Base-by-base conservation (phyloP, 495 filamentous ascomycete genomes). In the Pseudevernia furfuracea region DNA sequence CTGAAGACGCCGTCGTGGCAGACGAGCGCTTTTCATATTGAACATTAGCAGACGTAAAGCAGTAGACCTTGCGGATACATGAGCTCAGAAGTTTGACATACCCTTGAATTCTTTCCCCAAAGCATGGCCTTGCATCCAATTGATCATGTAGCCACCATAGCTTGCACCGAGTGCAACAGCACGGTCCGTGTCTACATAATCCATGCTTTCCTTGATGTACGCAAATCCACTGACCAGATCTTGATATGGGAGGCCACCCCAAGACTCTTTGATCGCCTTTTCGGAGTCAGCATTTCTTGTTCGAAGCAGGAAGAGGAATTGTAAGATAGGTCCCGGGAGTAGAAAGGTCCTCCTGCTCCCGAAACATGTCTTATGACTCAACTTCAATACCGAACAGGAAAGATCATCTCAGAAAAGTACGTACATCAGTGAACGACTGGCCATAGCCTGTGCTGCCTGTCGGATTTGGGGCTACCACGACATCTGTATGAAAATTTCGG, bases 1-100 rank as follows among this genome's bases (percentile, higher is more conserved):
- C 83, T 89, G 76, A 91, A 96, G 34, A 93, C 85, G 41, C 92
- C 92, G 73, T 96, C 93, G 73, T 97, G 93, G 64, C 88, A 92
- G 12, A 96, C 91, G 2, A 96, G 82, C 3, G 92, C 92, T 73
- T 28, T 52, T 52, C n/a, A 52, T 4, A 52, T 25, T 15, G 23
- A 8, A 3, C 15, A 15, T 91, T 91, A 82, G 95, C 94, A 68
- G 89, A 89, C 43, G 21, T 46, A 46, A 23, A 23, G 43, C 19
- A 23, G 7, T 58, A 89, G 86, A 21, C 86, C 86, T 87, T 60
- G 36, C 37, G 11, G 37, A 17, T 36, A 43, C 23, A 17, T 7
- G 25, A 43, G 37, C 23, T 25, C 12, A 25, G 37, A 28, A 19
- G 28, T 19, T 21, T 41, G 36, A 1, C 46, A 5, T 52, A 52